Conservation (phyloP, 345 rosid species). For the Populus pruinosa region DNA sequence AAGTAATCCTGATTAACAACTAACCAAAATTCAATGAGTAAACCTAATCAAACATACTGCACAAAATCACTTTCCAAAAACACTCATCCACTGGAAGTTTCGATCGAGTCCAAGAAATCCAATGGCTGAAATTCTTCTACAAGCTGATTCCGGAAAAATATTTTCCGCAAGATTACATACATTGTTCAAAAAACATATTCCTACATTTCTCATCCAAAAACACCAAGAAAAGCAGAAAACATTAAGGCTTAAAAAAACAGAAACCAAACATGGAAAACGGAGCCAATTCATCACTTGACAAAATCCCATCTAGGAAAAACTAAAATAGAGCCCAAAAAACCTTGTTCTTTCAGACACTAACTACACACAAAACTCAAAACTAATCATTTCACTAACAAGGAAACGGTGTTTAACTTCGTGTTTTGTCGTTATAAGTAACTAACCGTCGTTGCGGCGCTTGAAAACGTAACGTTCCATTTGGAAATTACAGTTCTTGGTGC, state of each 20-base stretch:
- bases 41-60: background rate
- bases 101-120: background rate
- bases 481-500: background rate
- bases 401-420: background rate
- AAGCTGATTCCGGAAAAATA: background rate
- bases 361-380: background rate
- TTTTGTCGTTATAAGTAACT: background rate
- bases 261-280: background rate
- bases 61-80: background rate
- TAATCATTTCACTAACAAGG: background rate
- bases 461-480: conserved; percentile 1
- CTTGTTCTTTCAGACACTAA: background rate
- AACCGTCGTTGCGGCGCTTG: conserved; percentile 1
- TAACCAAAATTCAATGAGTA: background rate
- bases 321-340: background rate
- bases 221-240: background rate
- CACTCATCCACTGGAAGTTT: background rate
- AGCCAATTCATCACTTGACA: background rate
- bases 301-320: background rate
- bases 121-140: background rate
- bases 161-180: background rate
- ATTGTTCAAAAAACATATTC: background rate
- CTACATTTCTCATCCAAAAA: background rate
- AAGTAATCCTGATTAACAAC: background rate
- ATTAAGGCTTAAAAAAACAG: background rate